Evolutionary conservation across 2,329 filamentous ascomycete genomes (phyloP).

Genomic region (Penicillium sp.): DNA sequence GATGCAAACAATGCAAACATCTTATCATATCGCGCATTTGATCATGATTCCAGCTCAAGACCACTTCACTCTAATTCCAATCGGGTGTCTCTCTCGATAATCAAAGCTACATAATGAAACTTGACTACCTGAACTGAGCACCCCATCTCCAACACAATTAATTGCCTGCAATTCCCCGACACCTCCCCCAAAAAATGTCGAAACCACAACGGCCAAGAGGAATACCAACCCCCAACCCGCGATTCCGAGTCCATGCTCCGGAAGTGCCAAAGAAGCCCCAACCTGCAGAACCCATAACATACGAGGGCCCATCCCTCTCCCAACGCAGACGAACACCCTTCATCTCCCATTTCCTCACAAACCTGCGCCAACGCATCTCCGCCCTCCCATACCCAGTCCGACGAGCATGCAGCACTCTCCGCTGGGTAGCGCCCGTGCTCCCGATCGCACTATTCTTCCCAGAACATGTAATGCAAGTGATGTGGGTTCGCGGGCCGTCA

Average conservation of each 20-base stretch:
- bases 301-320: background rate
- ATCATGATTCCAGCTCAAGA: background rate
- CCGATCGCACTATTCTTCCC: constrained; percentile 41
- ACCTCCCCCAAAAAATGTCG: background rate
- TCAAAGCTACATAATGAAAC: background rate
- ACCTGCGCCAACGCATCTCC: constrained; percentile 29
- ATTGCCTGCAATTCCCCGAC: background rate
- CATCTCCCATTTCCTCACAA: constrained; percentile 22
- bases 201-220: constrained; percentile 1
- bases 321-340: constrained; percentile 2
- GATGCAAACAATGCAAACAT: constrained; percentile 20
- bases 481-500: constrained; percentile 51
- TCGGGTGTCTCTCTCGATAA: background rate
- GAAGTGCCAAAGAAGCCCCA: background rate
- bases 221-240: constrained; percentile 1
- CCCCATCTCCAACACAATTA: background rate
- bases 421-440: constrained; percentile 32
- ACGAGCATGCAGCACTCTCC: constrained; percentile 25
- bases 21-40: constrained; percentile 9
- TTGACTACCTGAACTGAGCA: background rate
- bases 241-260: background rate
- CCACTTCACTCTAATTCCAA: background rate
- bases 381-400: constrained; percentile 28
- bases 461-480: constrained; percentile 41
- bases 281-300: background rate